Percentiles rank a stretch among this genome's conserved stretches.
These are phyloP conservation scores for Colletotrichum lentis DNA, from an alignment of 2,329 filamentous ascomycete species.

Conservation along the genomic window DNA sequence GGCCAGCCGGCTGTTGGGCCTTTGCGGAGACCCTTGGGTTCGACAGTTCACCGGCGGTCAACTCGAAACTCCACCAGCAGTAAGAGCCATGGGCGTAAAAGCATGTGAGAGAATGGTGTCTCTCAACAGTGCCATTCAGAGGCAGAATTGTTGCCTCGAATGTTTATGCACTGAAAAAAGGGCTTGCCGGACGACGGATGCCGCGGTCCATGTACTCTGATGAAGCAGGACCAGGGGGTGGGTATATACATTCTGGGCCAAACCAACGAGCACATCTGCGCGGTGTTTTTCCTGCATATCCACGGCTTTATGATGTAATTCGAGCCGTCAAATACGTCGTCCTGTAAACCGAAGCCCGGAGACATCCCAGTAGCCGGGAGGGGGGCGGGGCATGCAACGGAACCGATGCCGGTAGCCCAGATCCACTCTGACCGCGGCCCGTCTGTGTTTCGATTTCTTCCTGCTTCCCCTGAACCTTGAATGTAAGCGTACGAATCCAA, in stretches of 20 bases:
- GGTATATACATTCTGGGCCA: not conserved
- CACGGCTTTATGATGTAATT: not conserved
- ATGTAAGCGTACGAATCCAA: not conserved
- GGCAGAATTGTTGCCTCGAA: too few relatives aligned
- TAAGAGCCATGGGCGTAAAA: too few relatives aligned
- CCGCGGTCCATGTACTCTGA: not conserved
- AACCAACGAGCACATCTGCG: not conserved
- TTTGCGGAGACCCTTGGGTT: not conserved
- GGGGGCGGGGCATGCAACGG: not conserved
- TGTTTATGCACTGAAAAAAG: not conserved
- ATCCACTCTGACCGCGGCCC: conserved; percentile 4
- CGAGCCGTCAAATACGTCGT: not conserved
- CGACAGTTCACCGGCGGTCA: not conserved
- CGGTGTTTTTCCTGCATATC: not conserved
- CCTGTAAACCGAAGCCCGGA: not conserved
- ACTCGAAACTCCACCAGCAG: not conserved
- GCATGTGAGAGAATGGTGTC: not conserved
- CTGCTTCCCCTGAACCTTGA: conserved; percentile 10
- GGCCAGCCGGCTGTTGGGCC: not conserved
- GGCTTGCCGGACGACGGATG: not conserved
- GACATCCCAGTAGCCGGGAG: not conserved
- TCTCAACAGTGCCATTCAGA: not conserved
- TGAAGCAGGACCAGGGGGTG: not conserved
- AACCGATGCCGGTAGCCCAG: not conserved
- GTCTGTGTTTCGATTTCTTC: conserved; percentile 1